Evolutionary conservation across 2,329 filamentous ascomycete genomes (phyloP), one percentile per base, ranked within the genome.

Genomic region (Colletotrichum agaves): DNA sequence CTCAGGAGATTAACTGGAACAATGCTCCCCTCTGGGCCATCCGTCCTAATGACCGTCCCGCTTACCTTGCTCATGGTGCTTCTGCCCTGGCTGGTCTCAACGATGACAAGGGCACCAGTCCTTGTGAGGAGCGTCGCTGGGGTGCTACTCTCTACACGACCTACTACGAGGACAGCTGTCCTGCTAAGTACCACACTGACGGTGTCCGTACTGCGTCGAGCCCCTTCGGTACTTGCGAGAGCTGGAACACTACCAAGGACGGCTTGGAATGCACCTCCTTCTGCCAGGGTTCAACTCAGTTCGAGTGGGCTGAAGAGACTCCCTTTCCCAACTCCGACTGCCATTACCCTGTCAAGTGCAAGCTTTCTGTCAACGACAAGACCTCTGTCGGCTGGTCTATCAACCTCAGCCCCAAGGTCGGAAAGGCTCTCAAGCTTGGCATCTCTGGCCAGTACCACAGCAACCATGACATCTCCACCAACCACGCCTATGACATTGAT

Each of bases 321-420:
- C 78, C 78, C 75, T 67, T 79, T 75, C 76, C 61, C 75, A 73
- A 63, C 76, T 80, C 50, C 73, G 75, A 70, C 72, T 77, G 61
- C 72, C 76, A 69, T 75, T 74, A 3, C 74, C 78, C 78, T 72
- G 75, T 11, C 73, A 73, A 68, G 71, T 76, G 19, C 75, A 74
- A 39, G 70, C 74, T 68, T 75, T 10, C 41, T 2, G 57, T 71
- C 39, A 75, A 57, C 70, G 76, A 41, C 75, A 75, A 78, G 67
- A 78, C 10, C n/a, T 60, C 13, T 6, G 49, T 55, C 11, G 74
- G 76, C 4, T 74, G 75, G 57, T 73, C 71, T 1, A 74, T 75
- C 74, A 78, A 76, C 47, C 76, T 75, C 1, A 79, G 59, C 2
- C 73, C 78, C 49, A 80, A 71, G 41, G 12, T 71, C 11, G 17